A percentile compares a stretch with the other conserved stretches of the same genome.
These are phyloP conservation scores for Aspergillus asperescens DNA, from an alignment of 495 filamentous ascomycete genomes.

Conservation along the genomic window DNA sequence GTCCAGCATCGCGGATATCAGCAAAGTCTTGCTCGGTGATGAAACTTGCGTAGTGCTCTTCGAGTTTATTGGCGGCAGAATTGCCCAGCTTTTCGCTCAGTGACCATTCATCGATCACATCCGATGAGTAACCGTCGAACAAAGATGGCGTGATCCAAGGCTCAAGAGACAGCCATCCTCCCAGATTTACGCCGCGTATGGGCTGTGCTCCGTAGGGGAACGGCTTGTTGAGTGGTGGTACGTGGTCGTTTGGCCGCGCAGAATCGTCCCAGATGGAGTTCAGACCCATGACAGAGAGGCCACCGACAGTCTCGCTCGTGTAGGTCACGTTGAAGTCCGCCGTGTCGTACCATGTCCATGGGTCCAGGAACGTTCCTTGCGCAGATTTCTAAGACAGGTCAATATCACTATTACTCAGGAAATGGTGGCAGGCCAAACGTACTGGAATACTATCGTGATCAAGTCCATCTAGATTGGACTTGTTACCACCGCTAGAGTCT, in stretches of 20 bases:
- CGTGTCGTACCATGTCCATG: slow-evolving; percentile 90
- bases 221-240: slow-evolving; percentile 65
- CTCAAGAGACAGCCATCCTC: slow-evolving; percentile 91
- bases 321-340: slow-evolving; percentile 92
- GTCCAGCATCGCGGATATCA: slow-evolving; percentile 79
- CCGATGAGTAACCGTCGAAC: slow-evolving; percentile 58
- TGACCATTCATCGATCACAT: slow-evolving; percentile 86
- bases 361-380: slow-evolving; percentile 77
- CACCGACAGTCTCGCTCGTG: slow-evolving; percentile 77
- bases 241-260: slow-evolving; percentile 66
- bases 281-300: slow-evolving; percentile 84
- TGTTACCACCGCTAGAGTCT: slow-evolving; percentile 17
- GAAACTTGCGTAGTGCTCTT: slow-evolving; percentile 87
- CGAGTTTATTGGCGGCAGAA: slow-evolving; percentile 55
- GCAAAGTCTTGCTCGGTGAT: slow-evolving; percentile 76
- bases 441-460: slow-evolving; percentile 59
- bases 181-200: slow-evolving; percentile 86
- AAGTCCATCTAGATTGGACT: slow-evolving; percentile 54
- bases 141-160: slow-evolving; percentile 93
- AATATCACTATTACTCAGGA: not conserved
- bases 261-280: slow-evolving; percentile 85
- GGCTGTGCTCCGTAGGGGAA: slow-evolving; percentile 71
- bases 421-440: slow-evolving; percentile 3
- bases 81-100: slow-evolving; percentile 64
- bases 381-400: slow-evolving; percentile 38